Evolutionary conservation across 805 yeast genomes (phyloP), one percentile per base, ranked within the genome.

Genomic region (Lachancea quebecensis): DNA sequence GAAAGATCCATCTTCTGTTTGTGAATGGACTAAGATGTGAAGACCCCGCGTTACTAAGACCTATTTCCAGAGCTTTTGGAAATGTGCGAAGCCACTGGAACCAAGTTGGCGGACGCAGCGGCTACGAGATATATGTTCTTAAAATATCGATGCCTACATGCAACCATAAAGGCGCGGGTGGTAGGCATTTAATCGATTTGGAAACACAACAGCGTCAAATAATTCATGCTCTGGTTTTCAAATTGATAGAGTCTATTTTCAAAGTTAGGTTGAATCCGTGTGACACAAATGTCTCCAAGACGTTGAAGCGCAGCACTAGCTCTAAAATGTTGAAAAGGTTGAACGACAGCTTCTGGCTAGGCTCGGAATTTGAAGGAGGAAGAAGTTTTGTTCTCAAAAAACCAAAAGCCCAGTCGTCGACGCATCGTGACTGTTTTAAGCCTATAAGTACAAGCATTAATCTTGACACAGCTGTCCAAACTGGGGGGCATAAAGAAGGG

Each of bases 1-100:
- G 62, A 36, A 48, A 53, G 1, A 64, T 67, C 45, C 85, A 79
- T 51, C 71, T 66, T 41, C 51, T 78, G 1, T 73, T 67, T 42
- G 50, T 75, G 17, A 77, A 80, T 55, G 68, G 68, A 2, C 60
- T 73, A 18, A 60, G 53, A 10, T 53, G 69, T 14, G 9, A 35
- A 0, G 62, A 65, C 42, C 37, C 43, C 7, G 21, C 35, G 2
- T 40, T 61, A 11, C 38, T 49, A 1, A 55, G 48, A 37, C 18
- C 10, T 39, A 51, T 42, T 30, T 62, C 35, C 56, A 53, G 8
- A 54, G 57, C 59, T 50, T 60, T 43, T 42, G 52, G 52, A 27
- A 17, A 40, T 6, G 46, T 11, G 14, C 29, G 30, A 30, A 39
- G 3, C 21, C 10, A 17, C 17, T 29, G 8, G 14, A 14, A 39